Base-by-base conservation (phyloP, 495 filamentous ascomycete genomes). In the Penicillium taxi region DNA sequence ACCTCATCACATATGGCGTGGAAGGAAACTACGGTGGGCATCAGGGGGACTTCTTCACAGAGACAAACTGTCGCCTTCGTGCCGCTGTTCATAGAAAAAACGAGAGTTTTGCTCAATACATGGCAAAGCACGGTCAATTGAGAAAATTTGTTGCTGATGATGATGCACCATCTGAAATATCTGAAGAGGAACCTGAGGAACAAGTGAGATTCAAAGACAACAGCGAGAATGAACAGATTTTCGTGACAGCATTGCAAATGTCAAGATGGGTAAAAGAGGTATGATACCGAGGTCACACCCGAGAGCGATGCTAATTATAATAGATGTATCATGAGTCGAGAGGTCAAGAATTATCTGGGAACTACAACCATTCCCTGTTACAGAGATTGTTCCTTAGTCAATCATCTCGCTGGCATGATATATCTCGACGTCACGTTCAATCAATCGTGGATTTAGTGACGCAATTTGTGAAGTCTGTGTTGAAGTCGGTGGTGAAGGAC, bases 261-360 rank as follows among this genome's bases (percentile, higher is more conserved):
- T 13, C 32, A 2, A 19, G n/a, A 2, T 50, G 44, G 47, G 26
- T 54, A 15, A 28, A 29, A 28, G 13, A 47, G 34, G 42, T 45
- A 11, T 32, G 21, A 11, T n/a, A 7, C 7, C 13, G 13, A 30
- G 19, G 2, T 22, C 2, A 2, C 26, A 30, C 11, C 9, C 18
- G 17, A 2, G 12, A 32, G 8, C 1, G 4, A 9, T 16, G 12
- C 25, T 40, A 45, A 42, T n/a, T 4, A 17, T n/a, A 9, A 5
- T 16, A 57, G 54, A 27, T 52, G 2, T 52, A 57, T 32, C 13
- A 33, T 11, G 17, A 37, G 9, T 52, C 52, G 2, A 27, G 68
- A 6, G 69, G 66, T 7, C 44, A 41, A 23, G 62, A 71, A 31
- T 44, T 73, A 2, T 41, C 63, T 1, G 70, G 71, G 1, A 72